Evolutionary conservation across 768 basidiomycete genomes (phyloP).

Genomic region (Myochromella boudieri): DNA sequence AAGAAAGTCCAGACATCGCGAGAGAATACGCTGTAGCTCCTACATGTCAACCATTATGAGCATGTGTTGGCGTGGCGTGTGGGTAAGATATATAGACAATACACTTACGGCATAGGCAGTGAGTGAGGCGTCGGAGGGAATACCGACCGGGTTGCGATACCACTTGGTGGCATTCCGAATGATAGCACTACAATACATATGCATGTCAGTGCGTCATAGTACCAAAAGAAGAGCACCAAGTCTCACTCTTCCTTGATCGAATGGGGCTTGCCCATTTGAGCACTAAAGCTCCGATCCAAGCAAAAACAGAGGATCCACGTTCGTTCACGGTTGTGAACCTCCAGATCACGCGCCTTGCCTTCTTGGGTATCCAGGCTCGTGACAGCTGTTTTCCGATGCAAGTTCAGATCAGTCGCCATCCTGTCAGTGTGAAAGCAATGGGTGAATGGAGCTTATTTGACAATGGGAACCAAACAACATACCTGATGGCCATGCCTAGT

Average conservation of each 20-base stretch:
- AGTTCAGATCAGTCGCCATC: slow-evolving; percentile 94
- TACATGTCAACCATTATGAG: slow-evolving; percentile 27
- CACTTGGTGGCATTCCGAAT: slow-evolving; percentile 81
- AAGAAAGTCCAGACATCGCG: slow-evolving; percentile 85
- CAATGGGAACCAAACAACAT: slow-evolving; percentile 21
- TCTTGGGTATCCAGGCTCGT: slow-evolving; percentile 72
- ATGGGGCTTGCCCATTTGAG: slow-evolving; percentile 97
- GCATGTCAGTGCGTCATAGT: slow-evolving; percentile 5
- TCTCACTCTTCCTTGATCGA: slow-evolving; percentile 90
- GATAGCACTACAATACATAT: slow-evolving; percentile 59
- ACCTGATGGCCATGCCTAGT: slow-evolving; percentile 85
- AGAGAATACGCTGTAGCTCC: slow-evolving; percentile 88
- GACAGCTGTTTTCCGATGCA: slow-evolving; percentile 82
- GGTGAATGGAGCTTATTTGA: background rate
- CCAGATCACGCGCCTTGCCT: slow-evolving; percentile 72
- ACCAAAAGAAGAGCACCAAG: background rate
- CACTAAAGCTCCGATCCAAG: slow-evolving; percentile 86
- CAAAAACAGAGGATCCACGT: slow-evolving; percentile 91
- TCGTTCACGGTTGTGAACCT: slow-evolving; percentile 92
- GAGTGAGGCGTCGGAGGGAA: slow-evolving; percentile 64
- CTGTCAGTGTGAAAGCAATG: slow-evolving; percentile 33
- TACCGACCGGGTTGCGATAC: slow-evolving; percentile 65
- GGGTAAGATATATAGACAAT: background rate
- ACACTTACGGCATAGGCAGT: slow-evolving; percentile 74
- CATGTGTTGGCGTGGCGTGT: slow-evolving; percentile 1